Conservation (phyloP, 345 rosid species). For the Gossypium thurberi region DNA sequence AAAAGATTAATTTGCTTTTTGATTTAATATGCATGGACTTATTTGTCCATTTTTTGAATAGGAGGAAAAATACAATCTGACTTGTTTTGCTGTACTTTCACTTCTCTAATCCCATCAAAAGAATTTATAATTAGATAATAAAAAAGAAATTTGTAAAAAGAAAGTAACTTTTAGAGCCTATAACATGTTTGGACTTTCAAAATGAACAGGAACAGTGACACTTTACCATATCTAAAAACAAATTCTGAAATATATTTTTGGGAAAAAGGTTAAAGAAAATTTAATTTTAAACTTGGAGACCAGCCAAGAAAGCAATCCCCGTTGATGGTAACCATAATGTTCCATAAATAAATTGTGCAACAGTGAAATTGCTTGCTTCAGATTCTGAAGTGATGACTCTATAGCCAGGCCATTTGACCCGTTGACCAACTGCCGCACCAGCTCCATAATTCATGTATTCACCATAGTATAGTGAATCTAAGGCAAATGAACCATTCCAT, state of each 20-base stretch:
- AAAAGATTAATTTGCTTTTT: no score
- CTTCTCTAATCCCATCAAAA: no score
- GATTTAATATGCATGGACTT: rapidly evolving
- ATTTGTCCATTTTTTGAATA: no score
- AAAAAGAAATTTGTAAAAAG: no score
- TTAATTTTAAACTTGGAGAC: conserved; percentile 40
- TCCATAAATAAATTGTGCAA: conserved; percentile 74
- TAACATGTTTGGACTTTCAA: no score
- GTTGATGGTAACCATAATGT: conserved; percentile 95
- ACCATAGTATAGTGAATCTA: conserved; percentile 81
- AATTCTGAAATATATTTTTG: not conserved
- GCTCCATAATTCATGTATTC: conserved; percentile 91
- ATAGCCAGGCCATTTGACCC: conserved; percentile 84
- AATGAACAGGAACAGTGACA: not conserved
- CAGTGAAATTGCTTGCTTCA: conserved; percentile 79
- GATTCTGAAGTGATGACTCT: conserved; percentile 54
- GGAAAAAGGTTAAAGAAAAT: not conserved
- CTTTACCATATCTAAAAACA: conserved; percentile 3
- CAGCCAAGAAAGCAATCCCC: conserved; percentile 88
- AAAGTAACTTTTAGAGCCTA: no score
- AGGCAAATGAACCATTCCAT: conserved; percentile 73
- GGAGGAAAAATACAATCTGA: rapidly evolving
- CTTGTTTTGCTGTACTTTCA: no score
- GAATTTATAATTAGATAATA: no score
- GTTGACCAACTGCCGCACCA: conserved; percentile 50